These are phyloP conservation scores for Actinidia chinensis DNA, from an alignment of 179 eudicot species.

Conservation along the genomic window DNA sequence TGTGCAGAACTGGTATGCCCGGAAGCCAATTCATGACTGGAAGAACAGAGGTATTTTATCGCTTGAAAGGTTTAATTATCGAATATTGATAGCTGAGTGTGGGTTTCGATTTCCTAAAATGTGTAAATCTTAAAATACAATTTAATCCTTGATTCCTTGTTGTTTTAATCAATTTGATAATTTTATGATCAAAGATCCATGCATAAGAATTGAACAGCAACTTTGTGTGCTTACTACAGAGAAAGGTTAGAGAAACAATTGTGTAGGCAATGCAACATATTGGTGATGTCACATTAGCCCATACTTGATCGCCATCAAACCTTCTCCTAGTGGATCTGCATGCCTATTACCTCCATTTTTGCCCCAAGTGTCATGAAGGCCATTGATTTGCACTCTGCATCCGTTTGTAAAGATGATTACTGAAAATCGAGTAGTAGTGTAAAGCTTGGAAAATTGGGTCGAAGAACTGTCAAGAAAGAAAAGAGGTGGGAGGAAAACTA, in stretches of 20 bases:
- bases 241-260: background rate
- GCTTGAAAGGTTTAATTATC: constrained; percentile 4
- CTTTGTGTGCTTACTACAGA: background rate
- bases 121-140: background rate
- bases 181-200: no score
- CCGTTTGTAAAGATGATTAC: background rate
- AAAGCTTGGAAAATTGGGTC: background rate
- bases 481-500: constrained; percentile 4
- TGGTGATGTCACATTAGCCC: background rate
- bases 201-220: constrained; percentile 5
- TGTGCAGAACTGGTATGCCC: constrained; percentile 80
- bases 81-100: background rate
- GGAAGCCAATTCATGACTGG: constrained; percentile 81
- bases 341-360: background rate
- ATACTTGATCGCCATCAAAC: background rate
- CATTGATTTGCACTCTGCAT: background rate
- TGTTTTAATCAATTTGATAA: background rate
- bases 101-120: constrained; percentile 1
- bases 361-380: background rate
- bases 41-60: constrained; percentile 62
- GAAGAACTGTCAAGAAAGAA: background rate
- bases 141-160: background rate
- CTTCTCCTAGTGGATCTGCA: constrained; percentile 7
- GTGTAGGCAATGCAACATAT: background rate
- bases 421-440: constrained; percentile 7